Conservation (phyloP, 306 rosid species). For the Fragaria vesca region DNA sequence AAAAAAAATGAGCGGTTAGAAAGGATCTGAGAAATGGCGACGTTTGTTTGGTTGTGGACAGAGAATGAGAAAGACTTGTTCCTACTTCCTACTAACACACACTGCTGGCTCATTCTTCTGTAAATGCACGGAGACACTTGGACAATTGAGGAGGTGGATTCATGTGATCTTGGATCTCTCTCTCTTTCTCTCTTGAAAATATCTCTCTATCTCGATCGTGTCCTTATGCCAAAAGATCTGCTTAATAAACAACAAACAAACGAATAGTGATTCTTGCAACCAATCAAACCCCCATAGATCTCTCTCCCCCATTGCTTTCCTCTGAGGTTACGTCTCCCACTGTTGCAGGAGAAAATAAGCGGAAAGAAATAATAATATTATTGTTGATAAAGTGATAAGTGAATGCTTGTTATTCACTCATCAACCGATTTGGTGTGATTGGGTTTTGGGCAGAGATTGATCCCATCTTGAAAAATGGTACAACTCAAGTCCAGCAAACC, state of each 20-base stretch:
- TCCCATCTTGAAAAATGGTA: constrained; percentile 47
- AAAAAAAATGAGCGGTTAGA: too few relatives aligned
- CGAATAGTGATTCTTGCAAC: neutral
- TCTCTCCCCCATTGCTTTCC: neutral
- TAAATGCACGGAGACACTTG: neutral
- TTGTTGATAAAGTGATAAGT: neutral
- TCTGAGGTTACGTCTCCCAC: neutral
- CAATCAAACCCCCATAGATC: neutral
- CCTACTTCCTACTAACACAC: too few relatives aligned
- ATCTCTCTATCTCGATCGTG: neutral
- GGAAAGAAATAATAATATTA: too few relatives aligned
- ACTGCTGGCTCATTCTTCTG: too few relatives aligned
- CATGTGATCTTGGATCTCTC: neutral
- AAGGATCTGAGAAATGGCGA: too few relatives aligned
- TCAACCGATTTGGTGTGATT: neutral
- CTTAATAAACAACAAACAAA: neutral
- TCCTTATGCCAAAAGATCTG: neutral
- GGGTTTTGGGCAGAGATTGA: neutral
- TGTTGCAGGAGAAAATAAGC: constrained; percentile 2
- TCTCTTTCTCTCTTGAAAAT: neutral
- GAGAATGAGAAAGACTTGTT: too few relatives aligned
- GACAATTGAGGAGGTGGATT: neutral
- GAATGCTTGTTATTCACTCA: neutral
- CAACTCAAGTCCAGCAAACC: constrained; percentile 45
- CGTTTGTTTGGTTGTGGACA: too few relatives aligned